Conservation (phyloP, 768 basidiomycete species). For the Russula virescens region DNA sequence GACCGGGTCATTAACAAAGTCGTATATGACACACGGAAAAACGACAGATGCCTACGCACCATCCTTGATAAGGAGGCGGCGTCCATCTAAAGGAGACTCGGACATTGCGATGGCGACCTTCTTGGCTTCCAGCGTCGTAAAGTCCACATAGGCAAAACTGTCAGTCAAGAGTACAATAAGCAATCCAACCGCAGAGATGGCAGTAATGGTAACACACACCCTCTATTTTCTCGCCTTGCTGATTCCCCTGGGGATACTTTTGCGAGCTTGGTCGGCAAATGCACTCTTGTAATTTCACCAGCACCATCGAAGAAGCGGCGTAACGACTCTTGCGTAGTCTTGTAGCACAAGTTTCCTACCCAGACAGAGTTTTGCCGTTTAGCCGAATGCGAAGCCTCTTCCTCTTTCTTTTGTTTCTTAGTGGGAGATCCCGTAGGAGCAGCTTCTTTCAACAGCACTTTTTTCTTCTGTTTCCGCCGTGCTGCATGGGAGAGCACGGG, state of each 20-base stretch:
- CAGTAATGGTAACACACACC: conserved; percentile 37
- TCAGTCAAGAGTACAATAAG: background rate
- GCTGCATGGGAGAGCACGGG: conserved; percentile 73
- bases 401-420: conserved; percentile 35
- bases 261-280: conserved; percentile 76
- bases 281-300: conserved; percentile 71
- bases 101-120: conserved; percentile 69
- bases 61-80: conserved; percentile 89
- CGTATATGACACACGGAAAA: background rate
- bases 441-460: conserved; percentile 31
- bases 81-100: conserved; percentile 76
- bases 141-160: conserved; percentile 97
- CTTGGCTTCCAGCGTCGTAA: conserved; percentile 72
- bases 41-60: conserved; percentile 44
- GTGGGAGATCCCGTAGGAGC: conserved; percentile 28
- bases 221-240: conserved; percentile 63
- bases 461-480: conserved; percentile 57
- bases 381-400: conserved; percentile 23
- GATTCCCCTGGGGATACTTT: conserved; percentile 35
- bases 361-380: conserved; percentile 85
- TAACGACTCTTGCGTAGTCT: conserved; percentile 74
- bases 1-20: background rate
- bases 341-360: conserved; percentile 93
- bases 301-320: conserved; percentile 61
- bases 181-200: conserved; percentile 3